A percentile compares a stretch with the other conserved stretches of the same genome.
These are phyloP conservation scores for Trichothecium sympodiale DNA, from an alignment of 2,329 filamentous ascomycete genomes.

Conservation along the genomic window DNA sequence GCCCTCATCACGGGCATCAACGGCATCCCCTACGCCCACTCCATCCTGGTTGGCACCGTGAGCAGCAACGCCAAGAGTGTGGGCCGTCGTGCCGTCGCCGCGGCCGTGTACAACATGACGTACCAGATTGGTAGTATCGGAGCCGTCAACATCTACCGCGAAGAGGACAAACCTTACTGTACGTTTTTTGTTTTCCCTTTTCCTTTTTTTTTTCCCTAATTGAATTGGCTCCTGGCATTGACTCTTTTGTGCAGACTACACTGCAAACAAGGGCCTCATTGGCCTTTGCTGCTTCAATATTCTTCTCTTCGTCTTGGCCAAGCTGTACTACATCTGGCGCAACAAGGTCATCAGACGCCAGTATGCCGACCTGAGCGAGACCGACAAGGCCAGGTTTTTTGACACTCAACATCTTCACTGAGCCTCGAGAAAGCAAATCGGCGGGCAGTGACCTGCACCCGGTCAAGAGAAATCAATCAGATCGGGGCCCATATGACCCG, in stretches of 20 bases:
- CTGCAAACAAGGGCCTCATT: constrained; percentile 45
- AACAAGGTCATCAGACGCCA: constrained; percentile 1
- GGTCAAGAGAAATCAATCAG: too few species aligned
- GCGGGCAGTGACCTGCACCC: too few species aligned
- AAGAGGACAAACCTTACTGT: constrained; percentile 13
- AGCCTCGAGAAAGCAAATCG: too few species aligned
- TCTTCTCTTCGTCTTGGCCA: constrained; percentile 16
- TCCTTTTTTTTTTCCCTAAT: too few species aligned
- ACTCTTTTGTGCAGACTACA: constrained; percentile 2
- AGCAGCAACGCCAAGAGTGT: constrained; percentile 49
- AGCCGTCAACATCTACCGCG: constrained; percentile 26
- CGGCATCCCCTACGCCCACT: constrained; percentile 21
- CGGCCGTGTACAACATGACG: constrained; percentile 52
- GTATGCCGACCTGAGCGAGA: too few species aligned
- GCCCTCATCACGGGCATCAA: constrained; percentile 17
- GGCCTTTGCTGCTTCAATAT: constrained; percentile 27
- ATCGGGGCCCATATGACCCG: too few species aligned
- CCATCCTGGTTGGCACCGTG: constrained; percentile 33
- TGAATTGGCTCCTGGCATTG: constrained; percentile 4
- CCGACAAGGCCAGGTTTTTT: too few species aligned
- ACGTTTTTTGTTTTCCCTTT: constrained; percentile 6
- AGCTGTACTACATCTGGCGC: constrained; percentile 21
- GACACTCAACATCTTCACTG: too few species aligned
- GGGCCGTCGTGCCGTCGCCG: constrained; percentile 48
- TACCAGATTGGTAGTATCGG: constrained; percentile 32